Evolutionary conservation across 1,284 basidiomycete genomes (phyloP).

Genomic region (Phenoliferia sp.): DNA sequence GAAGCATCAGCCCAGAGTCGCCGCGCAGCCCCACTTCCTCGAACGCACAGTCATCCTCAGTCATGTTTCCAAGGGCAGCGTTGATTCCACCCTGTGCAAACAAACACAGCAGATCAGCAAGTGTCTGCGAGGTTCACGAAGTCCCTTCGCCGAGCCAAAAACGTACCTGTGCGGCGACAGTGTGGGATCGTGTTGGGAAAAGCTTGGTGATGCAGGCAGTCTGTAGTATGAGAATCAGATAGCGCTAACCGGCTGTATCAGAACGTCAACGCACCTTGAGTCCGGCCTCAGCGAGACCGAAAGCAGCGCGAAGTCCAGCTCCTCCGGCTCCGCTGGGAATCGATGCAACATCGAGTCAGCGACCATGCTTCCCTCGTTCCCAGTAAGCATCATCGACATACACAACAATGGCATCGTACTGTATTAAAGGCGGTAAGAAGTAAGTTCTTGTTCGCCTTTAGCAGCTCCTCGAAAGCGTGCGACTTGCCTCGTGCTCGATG

Average conservation of each 20-base stretch:
- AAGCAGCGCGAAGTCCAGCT: conserved; percentile 95
- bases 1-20: neutral
- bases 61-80: conserved; percentile 98
- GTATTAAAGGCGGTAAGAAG: conserved; percentile 35
- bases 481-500: conserved; percentile 70
- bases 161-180: conserved; percentile 79
- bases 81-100: conserved; percentile 84
- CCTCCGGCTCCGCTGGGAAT: conserved; percentile 73
- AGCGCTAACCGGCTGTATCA: neutral
- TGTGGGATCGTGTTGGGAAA: conserved; percentile 99
- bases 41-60: conserved; percentile 57
- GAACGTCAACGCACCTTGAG: conserved; percentile 56
- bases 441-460: neutral
- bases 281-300: conserved; percentile 96
- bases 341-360: conserved; percentile 46
- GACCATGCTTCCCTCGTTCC: neutral
- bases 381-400: conserved; percentile 49
- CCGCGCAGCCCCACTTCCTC: neutral
- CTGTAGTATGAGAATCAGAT: neutral
- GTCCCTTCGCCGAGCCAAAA: neutral
- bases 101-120: neutral
- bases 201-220: conserved; percentile 96
- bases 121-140: neutral
- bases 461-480: neutral
- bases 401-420: conserved; percentile 96